Conservation (phyloP, 768 basidiomycete genomes). For the Polyporus arcularius region DNA sequence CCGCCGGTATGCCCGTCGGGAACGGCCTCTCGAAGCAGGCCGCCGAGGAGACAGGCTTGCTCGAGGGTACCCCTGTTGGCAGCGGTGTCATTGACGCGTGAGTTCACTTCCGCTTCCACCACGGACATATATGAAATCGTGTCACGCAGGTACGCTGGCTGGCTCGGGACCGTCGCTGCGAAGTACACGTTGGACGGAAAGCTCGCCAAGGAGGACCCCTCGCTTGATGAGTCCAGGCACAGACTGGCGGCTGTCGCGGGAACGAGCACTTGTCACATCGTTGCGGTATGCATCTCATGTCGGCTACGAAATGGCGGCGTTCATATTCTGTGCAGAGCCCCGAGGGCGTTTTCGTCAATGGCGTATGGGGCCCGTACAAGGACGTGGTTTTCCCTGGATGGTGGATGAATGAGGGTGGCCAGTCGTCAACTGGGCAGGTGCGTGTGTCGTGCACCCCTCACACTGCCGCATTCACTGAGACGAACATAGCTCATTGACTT, state of each 20-base stretch:
- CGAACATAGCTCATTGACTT: constrained; percentile 82
- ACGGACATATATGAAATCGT: background rate
- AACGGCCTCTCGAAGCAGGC: constrained; percentile 75
- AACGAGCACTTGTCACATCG: constrained; percentile 94
- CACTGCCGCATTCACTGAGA: background rate
- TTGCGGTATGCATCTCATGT: constrained; percentile 56
- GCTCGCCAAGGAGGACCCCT: constrained; percentile 53
- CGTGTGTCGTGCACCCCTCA: constrained; percentile 5
- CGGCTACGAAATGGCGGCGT: background rate
- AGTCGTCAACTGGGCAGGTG: constrained; percentile 96
- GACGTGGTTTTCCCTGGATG: constrained; percentile 90
- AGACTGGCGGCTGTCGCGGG: constrained; percentile 93
- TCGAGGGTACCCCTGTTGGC: constrained; percentile 88
- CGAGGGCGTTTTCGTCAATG: constrained; percentile 82
- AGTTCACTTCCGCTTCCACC: constrained; percentile 24
- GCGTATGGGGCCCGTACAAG: constrained; percentile 93
- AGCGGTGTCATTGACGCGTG: constrained; percentile 96
- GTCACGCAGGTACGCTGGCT: constrained; percentile 77
- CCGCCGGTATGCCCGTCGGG: constrained; percentile 86
- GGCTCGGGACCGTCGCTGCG: constrained; percentile 95
- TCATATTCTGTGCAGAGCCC: constrained; percentile 53
- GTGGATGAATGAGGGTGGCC: constrained; percentile 99
- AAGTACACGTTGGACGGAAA: constrained; percentile 53
- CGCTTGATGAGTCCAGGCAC: constrained; percentile 74
- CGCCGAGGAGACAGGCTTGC: constrained; percentile 82